phyloP scores from a whole-genome alignment of 768 basidiomycete species.

The Boletus sp. region DNA sequence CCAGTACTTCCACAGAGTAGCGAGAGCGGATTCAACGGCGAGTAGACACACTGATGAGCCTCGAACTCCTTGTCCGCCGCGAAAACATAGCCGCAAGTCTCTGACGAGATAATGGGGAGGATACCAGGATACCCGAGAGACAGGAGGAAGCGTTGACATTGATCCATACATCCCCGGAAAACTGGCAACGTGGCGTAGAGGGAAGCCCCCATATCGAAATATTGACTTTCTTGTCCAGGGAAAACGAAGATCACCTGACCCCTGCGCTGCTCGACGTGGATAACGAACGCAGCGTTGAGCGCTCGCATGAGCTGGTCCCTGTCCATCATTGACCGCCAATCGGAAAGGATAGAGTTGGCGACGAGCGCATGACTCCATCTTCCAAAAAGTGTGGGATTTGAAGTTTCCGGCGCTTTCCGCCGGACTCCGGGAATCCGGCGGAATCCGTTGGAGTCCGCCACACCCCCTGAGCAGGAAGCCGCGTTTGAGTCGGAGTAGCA shows the following conservation, averaged over 20 bases:
- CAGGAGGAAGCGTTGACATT: slow-evolving; percentile 52
- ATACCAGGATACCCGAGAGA: slow-evolving; percentile 51
- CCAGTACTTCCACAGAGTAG: slow-evolving; percentile 65
- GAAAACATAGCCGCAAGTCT: slow-evolving; percentile 20
- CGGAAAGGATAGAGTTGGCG: slow-evolving; percentile 54
- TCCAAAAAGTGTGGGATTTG: too few relatives aligned
- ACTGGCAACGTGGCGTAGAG: slow-evolving; percentile 49
- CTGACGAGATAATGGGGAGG: slow-evolving; percentile 38
- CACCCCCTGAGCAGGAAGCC: too few relatives aligned
- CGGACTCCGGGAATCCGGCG: too few relatives aligned
- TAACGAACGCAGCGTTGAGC: slow-evolving; percentile 36
- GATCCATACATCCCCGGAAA: slow-evolving; percentile 53
- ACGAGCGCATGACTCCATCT: too few relatives aligned
- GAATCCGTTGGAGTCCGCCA: too few relatives aligned
- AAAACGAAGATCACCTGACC: slow-evolving; percentile 60
- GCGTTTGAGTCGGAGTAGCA: too few relatives aligned
- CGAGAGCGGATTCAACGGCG: slow-evolving; percentile 59
- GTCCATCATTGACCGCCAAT: slow-evolving; percentile 43
- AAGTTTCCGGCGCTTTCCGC: too few relatives aligned
- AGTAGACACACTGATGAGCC: slow-evolving; percentile 51
- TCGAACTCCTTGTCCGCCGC: slow-evolving; percentile 38
- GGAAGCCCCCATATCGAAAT: slow-evolving; percentile 58
- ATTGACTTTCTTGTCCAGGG: slow-evolving; percentile 71
- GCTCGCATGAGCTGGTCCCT: slow-evolving; percentile 45
- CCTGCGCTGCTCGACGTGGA: slow-evolving; percentile 26